phyloP scores from a whole-genome alignment of 2,329 filamentous ascomycete species.

The Trichophyton mentagrophytes region DNA sequence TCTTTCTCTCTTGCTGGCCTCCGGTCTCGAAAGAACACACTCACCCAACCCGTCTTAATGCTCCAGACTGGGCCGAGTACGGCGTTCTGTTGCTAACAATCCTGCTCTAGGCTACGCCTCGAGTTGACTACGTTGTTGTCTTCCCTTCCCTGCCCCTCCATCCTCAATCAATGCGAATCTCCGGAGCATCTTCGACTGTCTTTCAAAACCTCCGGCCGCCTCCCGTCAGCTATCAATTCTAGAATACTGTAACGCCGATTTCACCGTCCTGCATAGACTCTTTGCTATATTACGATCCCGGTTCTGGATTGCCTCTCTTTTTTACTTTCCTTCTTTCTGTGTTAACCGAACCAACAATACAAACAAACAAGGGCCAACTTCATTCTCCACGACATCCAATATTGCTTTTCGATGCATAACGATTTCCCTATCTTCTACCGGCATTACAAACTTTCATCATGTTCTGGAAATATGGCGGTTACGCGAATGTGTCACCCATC shows the following conservation, averaged over 20 bases:
- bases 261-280: not conserved
- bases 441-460: conserved; percentile 46
- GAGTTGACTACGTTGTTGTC: not conserved
- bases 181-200: not conserved
- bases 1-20: not conserved
- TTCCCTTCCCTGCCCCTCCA: not conserved
- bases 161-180: conserved; percentile 2
- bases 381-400: not conserved
- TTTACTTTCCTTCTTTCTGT: not conserved
- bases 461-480: conserved; percentile 99
- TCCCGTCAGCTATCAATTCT: not conserved
- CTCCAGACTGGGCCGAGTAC: not conserved
- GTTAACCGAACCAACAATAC: too few relatives aligned
- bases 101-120: not conserved
- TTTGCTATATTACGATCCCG: not conserved
- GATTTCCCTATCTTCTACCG: conserved; percentile 1
- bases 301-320: not conserved
- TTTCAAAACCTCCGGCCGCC: not conserved
- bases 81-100: not conserved
- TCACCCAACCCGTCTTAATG: not conserved
- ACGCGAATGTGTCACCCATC: conserved; percentile 92
- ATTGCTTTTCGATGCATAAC: conserved; percentile 3
- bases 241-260: not conserved
- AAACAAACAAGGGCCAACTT: not conserved
- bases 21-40: not conserved